Percentiles rank a stretch among this genome's conserved stretches.
These are phyloP conservation scores for Naganishia vaughanmartiniae DNA, from an alignment of 768 basidiomycete genomes.

Conservation along the genomic window DNA sequence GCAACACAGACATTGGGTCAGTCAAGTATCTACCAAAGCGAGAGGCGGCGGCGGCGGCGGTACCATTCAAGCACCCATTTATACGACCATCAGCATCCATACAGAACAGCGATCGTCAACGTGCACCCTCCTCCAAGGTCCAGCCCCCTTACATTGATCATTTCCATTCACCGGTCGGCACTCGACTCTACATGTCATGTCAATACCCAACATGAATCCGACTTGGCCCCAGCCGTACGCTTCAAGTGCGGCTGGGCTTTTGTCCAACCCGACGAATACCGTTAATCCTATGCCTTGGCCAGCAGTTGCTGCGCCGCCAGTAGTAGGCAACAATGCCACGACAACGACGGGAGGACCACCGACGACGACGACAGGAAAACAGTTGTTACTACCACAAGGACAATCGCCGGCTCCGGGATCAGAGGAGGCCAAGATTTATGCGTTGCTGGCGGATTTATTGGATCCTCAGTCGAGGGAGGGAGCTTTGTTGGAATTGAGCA, in stretches of 20 bases:
- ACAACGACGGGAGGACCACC: slow-evolving; percentile 36
- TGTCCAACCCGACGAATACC: slow-evolving; percentile 8
- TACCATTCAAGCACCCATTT: not conserved
- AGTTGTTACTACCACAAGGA: slow-evolving; percentile 46
- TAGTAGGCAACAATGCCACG: slow-evolving; percentile 7
- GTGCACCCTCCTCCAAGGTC: not conserved
- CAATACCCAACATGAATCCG: slow-evolving; percentile 27
- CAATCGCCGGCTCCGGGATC: slow-evolving; percentile 41
- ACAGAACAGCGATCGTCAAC: not conserved
- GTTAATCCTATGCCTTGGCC: slow-evolving; percentile 12
- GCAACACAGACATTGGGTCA: not conserved
- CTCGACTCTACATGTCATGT: slow-evolving; percentile 23
- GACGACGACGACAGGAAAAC: slow-evolving; percentile 37
- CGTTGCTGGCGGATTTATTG: slow-evolving; percentile 63
- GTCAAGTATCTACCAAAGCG: not conserved
- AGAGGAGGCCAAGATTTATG: slow-evolving; percentile 82
- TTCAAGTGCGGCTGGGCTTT: slow-evolving; percentile 21
- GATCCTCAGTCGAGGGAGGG: slow-evolving; percentile 70
- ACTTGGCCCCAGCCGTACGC: slow-evolving; percentile 22
- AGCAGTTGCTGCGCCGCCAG: not conserved
- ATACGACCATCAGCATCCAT: not conserved
- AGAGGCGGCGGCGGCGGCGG: not conserved
- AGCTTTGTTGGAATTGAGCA: slow-evolving; percentile 90
- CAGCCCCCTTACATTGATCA: not conserved
- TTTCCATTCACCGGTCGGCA: not conserved